Base-by-base conservation (phyloP, 2,329 filamentous ascomycete genomes). In the Fusarium cyanostomum region DNA sequence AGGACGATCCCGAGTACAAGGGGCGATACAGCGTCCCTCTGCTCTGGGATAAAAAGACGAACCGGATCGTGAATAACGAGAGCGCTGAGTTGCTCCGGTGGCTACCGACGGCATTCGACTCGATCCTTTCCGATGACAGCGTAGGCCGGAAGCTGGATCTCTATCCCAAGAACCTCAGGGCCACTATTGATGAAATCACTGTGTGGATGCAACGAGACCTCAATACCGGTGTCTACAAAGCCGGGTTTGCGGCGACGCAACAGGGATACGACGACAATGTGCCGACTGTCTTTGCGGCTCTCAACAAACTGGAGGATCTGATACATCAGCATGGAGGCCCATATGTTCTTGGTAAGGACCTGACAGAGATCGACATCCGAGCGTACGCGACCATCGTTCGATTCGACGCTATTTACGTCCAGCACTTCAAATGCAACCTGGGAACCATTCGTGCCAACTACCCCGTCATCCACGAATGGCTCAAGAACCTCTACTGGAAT, bases 11-110 rank as follows among this genome's bases (percentile, higher is more conserved):
- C 0, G 80, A 89, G 42, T 95, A 92, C 59, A 77, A 79, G 4
- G 89, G 89, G 1, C 82, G 90, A 11, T 91, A 90, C 73, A 92
- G 90, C 0, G 91, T 93, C 4, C 91, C 90, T 0, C 86, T 88
- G 0, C 80, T 93, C 12, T 91, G 86, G 80, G 89, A 92, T 67
- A 89, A 85, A 72, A 85, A 89, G 73, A 79, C 80, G 43, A 84
- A 86, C 44, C 85, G 82, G 35, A 92, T 94, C 66, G 91, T 94
- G 50, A 92, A 85, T 80, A 95, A 95, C 66, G 92, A 94, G 80
- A 90, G 88, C 62, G 85, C 86, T 54, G 92, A 95, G 75, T 92
- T 95, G 70, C 92, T 94, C 68, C 86, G 91, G 69, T 94, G 94
- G 89, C 80, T 95, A 59, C 92, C 92, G 75, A 82, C 82, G n/a